Evolutionary conservation across 1,284 basidiomycete genomes (phyloP).

Genomic region (Moesziomyces sp.): DNA sequence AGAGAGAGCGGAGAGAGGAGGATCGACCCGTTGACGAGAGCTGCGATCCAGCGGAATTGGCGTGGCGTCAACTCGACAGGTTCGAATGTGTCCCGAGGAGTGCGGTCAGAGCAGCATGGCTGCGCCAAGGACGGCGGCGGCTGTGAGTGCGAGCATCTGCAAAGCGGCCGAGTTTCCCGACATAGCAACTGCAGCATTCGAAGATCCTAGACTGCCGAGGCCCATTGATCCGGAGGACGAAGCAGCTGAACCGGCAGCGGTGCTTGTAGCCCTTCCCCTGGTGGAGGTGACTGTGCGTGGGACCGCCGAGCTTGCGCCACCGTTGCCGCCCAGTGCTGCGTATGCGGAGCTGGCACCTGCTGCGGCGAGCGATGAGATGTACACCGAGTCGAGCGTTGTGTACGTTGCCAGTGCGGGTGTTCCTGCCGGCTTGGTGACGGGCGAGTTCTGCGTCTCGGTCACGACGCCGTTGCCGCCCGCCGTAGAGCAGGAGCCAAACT

Average conservation of each 20-base stretch:
- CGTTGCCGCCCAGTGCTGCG: slow-evolving; percentile 11
- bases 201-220: background rate
- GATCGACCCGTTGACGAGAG: no score
- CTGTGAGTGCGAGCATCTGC: background rate
- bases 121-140: slow-evolving; percentile 11
- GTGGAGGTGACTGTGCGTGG: slow-evolving; percentile 10
- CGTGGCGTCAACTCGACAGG: no score
- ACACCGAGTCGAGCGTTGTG: slow-evolving; percentile 20
- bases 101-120: slow-evolving; percentile 12
- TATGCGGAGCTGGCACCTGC: slow-evolving; percentile 31
- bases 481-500: slow-evolving; percentile 35
- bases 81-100: no score
- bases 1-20: slow-evolving; percentile 1
- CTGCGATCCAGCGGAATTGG: no score
- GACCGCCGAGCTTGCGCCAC: background rate
- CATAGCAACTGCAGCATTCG: background rate
- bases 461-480: slow-evolving; percentile 13
- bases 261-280: background rate
- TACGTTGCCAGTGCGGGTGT: slow-evolving; percentile 36
- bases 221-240: slow-evolving; percentile 3
- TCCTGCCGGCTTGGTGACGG: slow-evolving; percentile 27
- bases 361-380: slow-evolving; percentile 27
- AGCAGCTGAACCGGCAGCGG: no score
- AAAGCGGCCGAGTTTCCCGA: background rate
- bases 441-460: slow-evolving; percentile 32